A percentile compares a stretch with the other conserved stretches of the same genome.
Conservation (phyloP, 257 asterid species). For the Marsdenia floribunda region DNA sequence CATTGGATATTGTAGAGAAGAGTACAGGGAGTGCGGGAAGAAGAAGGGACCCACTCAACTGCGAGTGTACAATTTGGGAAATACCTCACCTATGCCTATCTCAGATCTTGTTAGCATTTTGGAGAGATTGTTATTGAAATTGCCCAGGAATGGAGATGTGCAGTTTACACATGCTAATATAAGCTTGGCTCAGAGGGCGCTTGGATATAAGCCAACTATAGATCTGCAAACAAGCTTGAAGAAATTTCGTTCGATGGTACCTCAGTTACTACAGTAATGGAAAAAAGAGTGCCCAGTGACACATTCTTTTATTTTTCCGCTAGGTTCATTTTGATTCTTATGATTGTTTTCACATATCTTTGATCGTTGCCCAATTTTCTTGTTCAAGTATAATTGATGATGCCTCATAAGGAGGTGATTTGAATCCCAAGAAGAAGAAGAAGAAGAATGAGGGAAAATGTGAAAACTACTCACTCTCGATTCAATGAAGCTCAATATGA, state of each 20-base stretch:
- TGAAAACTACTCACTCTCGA: too few relatives aligned
- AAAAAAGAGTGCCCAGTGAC: too few relatives aligned
- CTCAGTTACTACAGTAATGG: slow-evolving; percentile 70
- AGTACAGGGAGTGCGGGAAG: slow-evolving; percentile 95
- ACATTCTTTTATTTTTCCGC: slow-evolving; percentile 46
- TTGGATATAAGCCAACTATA: too few relatives aligned
- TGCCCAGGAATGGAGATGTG: too few relatives aligned
- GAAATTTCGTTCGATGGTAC: slow-evolving; percentile 93
- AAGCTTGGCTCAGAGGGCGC: too few relatives aligned
- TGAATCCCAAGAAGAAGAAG: too few relatives aligned
- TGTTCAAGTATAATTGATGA: slow-evolving; percentile 38
- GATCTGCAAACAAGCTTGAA: slow-evolving; percentile 91
- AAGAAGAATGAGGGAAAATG: too few relatives aligned
- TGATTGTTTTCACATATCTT: slow-evolving; percentile 55
- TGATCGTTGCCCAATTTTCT: slow-evolving; percentile 34
- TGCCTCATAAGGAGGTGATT: too few relatives aligned
- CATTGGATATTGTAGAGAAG: slow-evolving; percentile 86
- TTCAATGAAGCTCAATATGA: too few relatives aligned
- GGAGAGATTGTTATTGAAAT: too few relatives aligned
- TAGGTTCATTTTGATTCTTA: slow-evolving; percentile 66
- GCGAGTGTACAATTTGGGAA: slow-evolving; percentile 81
- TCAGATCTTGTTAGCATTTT: too few relatives aligned
- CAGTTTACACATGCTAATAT: too few relatives aligned
- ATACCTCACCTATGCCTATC: slow-evolving; percentile 91
- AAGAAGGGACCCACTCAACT: slow-evolving; percentile 86